Percentiles rank a stretch among this genome's conserved stretches.
Evolutionary conservation across 768 basidiomycete species (phyloP).

Genomic region (Cystofilobasidium macerans): DNA sequence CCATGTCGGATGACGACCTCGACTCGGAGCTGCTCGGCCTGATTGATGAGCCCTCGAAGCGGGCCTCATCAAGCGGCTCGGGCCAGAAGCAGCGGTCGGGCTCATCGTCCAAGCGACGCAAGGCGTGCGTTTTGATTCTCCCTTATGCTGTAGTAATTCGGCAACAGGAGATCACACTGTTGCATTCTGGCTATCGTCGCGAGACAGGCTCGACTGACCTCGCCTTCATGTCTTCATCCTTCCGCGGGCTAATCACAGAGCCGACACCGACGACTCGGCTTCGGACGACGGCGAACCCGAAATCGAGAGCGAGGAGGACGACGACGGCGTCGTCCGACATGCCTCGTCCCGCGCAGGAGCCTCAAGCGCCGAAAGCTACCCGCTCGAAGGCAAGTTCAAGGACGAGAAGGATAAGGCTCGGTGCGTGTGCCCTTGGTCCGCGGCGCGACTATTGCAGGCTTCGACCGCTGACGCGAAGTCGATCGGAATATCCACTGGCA

Average conservation of each 20-base stretch:
- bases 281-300: conserved; percentile 49
- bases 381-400: conserved; percentile 79
- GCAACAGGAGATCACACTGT: no score
- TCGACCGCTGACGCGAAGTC: no score
- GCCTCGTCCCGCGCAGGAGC: conserved; percentile 42
- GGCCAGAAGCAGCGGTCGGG: conserved; percentile 24
- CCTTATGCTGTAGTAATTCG: background rate
- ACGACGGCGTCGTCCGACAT: conserved; percentile 44
- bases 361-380: conserved; percentile 66
- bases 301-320: conserved; percentile 28
- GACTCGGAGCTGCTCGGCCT: conserved; percentile 59
- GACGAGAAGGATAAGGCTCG: conserved; percentile 69
- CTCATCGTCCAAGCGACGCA: conserved; percentile 5
- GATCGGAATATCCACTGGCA: conserved; percentile 39
- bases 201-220: conserved; percentile 32
- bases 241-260: no score
- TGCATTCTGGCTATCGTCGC: no score
- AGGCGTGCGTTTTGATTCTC: background rate
- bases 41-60: conserved; percentile 46
- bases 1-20: conserved; percentile 39
- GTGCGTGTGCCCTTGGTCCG: conserved; percentile 44
- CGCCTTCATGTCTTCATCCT: no score
- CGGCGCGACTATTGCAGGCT: no score
- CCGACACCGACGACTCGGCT: conserved; percentile 30
- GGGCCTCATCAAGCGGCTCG: conserved; percentile 5